phyloP scores from a whole-genome alignment of 495 filamentous ascomycete species.

The Thermothielavioides terrestris region DNA sequence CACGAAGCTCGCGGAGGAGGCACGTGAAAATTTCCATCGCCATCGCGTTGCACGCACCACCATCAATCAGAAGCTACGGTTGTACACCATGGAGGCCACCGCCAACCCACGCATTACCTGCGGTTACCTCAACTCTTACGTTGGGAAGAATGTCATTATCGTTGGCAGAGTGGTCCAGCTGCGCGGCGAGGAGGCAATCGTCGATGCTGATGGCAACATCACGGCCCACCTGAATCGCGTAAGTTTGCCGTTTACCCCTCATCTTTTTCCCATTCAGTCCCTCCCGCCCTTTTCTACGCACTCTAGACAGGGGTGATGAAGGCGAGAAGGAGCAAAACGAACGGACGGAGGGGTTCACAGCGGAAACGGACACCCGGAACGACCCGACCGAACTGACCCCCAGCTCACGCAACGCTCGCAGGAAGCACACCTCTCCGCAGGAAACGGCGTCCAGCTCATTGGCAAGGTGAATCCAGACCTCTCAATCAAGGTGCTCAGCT shows the following conservation, averaged over 20 bases:
- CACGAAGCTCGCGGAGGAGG: too few species aligned
- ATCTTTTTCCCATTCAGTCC: background rate
- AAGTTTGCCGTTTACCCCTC: slow-evolving; percentile 17
- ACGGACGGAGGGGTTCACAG: background rate
- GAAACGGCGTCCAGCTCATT: slow-evolving; percentile 78
- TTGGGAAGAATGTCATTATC: slow-evolving; percentile 67
- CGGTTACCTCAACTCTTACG: slow-evolving; percentile 57
- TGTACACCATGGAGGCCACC: slow-evolving; percentile 40
- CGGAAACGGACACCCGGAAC: background rate
- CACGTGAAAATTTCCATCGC: too few species aligned
- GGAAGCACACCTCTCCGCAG: slow-evolving; percentile 70
- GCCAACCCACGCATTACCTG: slow-evolving; percentile 63
- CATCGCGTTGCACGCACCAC: too few species aligned
- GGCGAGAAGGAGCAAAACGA: background rate
- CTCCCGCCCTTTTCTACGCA: background rate
- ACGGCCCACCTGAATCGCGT: slow-evolving; percentile 65
- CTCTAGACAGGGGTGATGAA: background rate
- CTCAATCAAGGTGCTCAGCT: slow-evolving; percentile 62
- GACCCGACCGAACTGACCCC: background rate
- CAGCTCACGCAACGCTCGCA: slow-evolving; percentile 19
- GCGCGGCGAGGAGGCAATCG: slow-evolving; percentile 68
- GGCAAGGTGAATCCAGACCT: slow-evolving; percentile 83
- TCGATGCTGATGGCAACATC: slow-evolving; percentile 68
- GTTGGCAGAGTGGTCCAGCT: slow-evolving; percentile 77
- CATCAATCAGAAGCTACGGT: too few species aligned